phyloP scores from a whole-genome alignment of 768 basidiomycete genomes.

The Chalciporus piperatus region DNA sequence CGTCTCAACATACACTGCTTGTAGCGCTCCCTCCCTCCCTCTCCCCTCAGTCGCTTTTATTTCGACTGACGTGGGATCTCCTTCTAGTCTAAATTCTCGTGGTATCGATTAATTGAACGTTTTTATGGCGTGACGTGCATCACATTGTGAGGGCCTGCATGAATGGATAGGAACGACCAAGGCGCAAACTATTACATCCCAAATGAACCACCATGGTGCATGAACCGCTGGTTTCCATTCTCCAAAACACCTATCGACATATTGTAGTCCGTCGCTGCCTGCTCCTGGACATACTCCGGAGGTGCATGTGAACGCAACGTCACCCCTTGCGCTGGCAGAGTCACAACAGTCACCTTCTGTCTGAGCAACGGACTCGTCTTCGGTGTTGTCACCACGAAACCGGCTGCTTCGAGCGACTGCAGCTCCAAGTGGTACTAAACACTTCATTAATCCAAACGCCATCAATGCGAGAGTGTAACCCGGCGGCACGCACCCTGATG shows the following conservation, averaged over 20 bases:
- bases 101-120: too few species aligned
- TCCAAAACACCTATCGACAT: constrained; percentile 50
- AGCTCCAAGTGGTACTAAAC: constrained; percentile 44
- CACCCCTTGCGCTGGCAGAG: constrained; percentile 39
- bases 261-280: constrained; percentile 49
- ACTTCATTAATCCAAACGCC: constrained; percentile 13
- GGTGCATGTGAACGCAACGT: constrained; percentile 46
- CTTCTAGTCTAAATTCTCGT: too few species aligned
- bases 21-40: too few species aligned
- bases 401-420: constrained; percentile 40
- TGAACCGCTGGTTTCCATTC: constrained; percentile 55
- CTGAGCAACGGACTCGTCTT: constrained; percentile 34
- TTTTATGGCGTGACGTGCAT: too few species aligned
- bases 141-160: too few species aligned
- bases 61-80: too few species aligned
- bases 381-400: constrained; percentile 34
- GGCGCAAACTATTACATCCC: too few species aligned
- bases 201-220: constrained; percentile 15
- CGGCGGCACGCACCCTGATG: constrained; percentile 39
- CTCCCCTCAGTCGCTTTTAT: too few species aligned
- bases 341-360: constrained; percentile 40
- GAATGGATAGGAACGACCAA: too few species aligned
- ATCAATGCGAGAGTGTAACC: background rate
- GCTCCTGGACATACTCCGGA: constrained; percentile 46
- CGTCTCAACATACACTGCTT: too few species aligned